Conservation (phyloP, 2,329 filamentous ascomycete genomes). For the Cadophora malorum region DNA sequence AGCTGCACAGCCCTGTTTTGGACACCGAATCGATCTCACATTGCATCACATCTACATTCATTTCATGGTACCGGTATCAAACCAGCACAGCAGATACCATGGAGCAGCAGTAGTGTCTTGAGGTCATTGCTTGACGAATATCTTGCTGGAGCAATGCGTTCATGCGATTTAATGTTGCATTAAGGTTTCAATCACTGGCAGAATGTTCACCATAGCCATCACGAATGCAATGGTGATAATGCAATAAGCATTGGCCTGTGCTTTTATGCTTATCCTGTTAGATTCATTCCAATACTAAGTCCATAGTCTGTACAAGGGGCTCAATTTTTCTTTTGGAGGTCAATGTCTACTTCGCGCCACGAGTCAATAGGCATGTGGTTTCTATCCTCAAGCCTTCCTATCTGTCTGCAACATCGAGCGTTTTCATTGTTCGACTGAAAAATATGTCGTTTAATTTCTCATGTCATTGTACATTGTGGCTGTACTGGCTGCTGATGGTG, state of each 20-base stretch:
- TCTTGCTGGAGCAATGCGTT: background rate
- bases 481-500: background rate
- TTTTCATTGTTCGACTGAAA: too few species aligned
- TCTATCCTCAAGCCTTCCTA: background rate
- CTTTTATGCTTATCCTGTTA: background rate
- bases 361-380: background rate
- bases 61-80: background rate
- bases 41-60: background rate
- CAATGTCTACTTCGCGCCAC: background rate
- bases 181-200: background rate
- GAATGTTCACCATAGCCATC: background rate
- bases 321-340: background rate
- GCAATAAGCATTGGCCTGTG: slow-evolving; percentile 14
- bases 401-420: background rate
- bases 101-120: background rate
- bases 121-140: background rate
- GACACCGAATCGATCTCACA: background rate
- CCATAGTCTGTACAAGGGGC: too few species aligned
- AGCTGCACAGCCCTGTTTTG: background rate
- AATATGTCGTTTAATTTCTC: background rate
- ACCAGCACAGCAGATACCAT: background rate
- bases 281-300: background rate
- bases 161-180: slow-evolving; percentile 6
- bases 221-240: background rate
- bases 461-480: background rate